phyloP scores from a whole-genome alignment of 2,329 filamentous ascomycete species.

The Pseudogymnoascus sp. region DNA sequence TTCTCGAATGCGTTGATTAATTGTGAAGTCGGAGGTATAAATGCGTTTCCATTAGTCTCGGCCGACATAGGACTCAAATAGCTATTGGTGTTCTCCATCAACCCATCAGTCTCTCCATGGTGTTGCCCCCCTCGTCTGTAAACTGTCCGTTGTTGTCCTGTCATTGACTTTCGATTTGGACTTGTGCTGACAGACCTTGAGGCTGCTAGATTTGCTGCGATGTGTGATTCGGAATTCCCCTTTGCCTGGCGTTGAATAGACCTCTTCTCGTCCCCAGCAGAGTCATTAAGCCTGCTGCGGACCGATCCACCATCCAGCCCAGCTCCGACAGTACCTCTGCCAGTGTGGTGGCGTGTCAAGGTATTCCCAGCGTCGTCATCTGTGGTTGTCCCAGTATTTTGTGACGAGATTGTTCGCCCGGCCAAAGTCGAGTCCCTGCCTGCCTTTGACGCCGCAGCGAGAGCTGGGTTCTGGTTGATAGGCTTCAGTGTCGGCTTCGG shows the following conservation, averaged over 20 bases:
- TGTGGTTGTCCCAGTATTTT: constrained; percentile 7
- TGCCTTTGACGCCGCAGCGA: constrained; percentile 38
- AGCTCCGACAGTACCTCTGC: background rate
- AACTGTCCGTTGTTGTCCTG: background rate
- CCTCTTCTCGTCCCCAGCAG: background rate
- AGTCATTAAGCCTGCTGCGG: constrained; percentile 7
- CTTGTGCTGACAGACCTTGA: constrained; percentile 51
- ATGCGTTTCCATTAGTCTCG: background rate
- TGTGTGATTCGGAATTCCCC: constrained; percentile 38
- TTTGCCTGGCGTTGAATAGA: background rate
- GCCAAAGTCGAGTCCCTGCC: constrained; percentile 17
- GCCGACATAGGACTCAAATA: constrained; percentile 2
- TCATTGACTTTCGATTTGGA: constrained; percentile 28
- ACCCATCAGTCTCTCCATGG: background rate
- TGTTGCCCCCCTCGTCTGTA: background rate
- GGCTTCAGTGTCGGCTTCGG: constrained; percentile 28
- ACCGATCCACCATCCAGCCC: constrained; percentile 15
- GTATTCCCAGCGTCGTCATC: constrained; percentile 8
- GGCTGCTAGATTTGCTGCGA: constrained; percentile 55
- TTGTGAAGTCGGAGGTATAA: constrained; percentile 2
- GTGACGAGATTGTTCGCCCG: constrained; percentile 11
- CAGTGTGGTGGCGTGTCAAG: background rate
- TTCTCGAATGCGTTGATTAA: constrained; percentile 1
- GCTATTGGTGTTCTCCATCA: constrained; percentile 1
- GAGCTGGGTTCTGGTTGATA: constrained; percentile 21